Base-by-base conservation (phyloP, 768 basidiomycete species). In the Lactarius quietus region DNA sequence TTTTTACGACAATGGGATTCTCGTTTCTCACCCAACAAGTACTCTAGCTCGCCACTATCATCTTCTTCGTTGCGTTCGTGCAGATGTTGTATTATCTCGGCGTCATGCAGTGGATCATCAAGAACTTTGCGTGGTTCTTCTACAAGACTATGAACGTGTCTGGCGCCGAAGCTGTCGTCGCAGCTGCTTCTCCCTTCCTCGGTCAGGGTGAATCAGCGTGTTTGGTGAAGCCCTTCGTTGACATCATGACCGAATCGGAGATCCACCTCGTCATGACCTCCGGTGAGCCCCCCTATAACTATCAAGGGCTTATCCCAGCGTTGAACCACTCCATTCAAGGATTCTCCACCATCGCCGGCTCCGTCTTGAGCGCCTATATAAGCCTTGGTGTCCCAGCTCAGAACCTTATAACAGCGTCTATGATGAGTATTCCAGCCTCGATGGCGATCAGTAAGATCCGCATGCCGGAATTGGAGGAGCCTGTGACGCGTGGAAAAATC, bases 351-450 rank as follows among this genome's bases (percentile, higher is more conserved):
- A 96, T 96, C 70, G 89, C 95, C 61, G 94, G 95, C 51, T 92
- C 91, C 38, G 93, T 97, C 15, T 82, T 97, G 55, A 81, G 84
- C 61, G 93, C 92, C 33, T 96, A 95, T 74, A 89, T 95, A 73
- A 78, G 74, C 68, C 79, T 89, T 69, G 92, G 89, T 43, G 89
- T 93, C 36, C 90, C 90, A 10, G 74, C 90, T 6, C 83, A 88
- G 74, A 94, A 90, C 72, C 80, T 93, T 28, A 80, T 94, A 70
- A 95, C 93, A 3, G 89, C 94, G 6, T 93, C 92, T 9, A 89
- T 95, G 65, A 96, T 96, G 94, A 90, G 88, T 74, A 96, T 97
- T 66, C 95, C 95, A 23, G 95, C 94, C 0, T 94, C 93, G 17
- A 95, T 96, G 73, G 84, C 93, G 2, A 94, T 96, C 72, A 90